A percentile compares a stretch with the other conserved stretches of the same genome.
Evolutionary conservation across 805 yeast genomes (phyloP).

Genomic region (Saccharomycodes ludwigii): DNA sequence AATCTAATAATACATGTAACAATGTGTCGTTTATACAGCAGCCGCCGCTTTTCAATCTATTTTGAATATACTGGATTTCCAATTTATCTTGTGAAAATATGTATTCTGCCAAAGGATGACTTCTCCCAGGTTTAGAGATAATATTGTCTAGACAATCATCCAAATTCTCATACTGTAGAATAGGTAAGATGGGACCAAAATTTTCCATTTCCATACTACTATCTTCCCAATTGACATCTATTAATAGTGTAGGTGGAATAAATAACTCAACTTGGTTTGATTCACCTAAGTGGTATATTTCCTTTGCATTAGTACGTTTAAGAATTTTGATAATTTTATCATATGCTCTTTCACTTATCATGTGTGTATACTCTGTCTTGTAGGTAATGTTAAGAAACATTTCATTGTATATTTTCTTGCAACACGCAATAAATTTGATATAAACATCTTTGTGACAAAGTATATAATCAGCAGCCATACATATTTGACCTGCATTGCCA

Average conservation of each 20-base stretch:
- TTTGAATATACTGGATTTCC: conserved; percentile 38
- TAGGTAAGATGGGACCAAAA: conserved; percentile 80
- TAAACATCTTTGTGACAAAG: conserved; percentile 48
- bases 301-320: conserved; percentile 36
- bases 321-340: conserved; percentile 34
- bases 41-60: conserved; percentile 59
- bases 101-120: conserved; percentile 76
- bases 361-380: conserved; percentile 39
- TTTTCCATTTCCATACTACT: conserved; percentile 61
- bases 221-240: conserved; percentile 53
- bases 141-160: conserved; percentile 33
- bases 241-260: conserved; percentile 65
- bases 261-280: conserved; percentile 30
- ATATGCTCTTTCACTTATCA: conserved; percentile 47
- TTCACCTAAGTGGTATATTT: conserved; percentile 39
- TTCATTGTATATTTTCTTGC: conserved; percentile 28
- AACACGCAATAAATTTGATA: conserved; percentile 33
- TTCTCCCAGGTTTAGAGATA: conserved; percentile 20
- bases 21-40: conserved; percentile 58
- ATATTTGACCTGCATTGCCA: conserved; percentile 82
- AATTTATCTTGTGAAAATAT: conserved; percentile 39
- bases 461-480: conserved; percentile 80
- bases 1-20: conserved; percentile 52
- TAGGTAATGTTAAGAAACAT: conserved; percentile 32
- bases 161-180: conserved; percentile 40